Conservation (phyloP, 2,329 filamentous ascomycete species). For the Cercospora citrullina region DNA sequence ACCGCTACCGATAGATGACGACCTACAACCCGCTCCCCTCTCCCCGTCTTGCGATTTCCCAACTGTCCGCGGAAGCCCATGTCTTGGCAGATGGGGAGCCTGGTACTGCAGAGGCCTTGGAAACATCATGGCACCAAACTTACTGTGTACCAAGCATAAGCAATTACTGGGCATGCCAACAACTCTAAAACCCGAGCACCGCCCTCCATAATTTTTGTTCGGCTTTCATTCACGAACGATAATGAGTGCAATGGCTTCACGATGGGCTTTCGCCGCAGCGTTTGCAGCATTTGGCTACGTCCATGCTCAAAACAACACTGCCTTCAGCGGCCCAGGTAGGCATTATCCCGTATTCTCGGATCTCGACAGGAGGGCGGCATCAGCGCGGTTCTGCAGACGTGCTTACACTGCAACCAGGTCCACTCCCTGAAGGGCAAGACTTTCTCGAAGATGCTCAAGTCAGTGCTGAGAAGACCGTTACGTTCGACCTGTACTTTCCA, state of each 20-base stretch:
- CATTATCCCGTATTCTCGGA: neutral
- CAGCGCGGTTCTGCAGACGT: neutral
- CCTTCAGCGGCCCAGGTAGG: slow-evolving; percentile 15
- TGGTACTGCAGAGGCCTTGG: slow-evolving; percentile 9
- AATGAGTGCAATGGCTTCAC: slow-evolving; percentile 3
- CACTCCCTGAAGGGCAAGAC: slow-evolving; percentile 5
- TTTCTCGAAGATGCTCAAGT: slow-evolving; percentile 9
- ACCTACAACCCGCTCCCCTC: neutral
- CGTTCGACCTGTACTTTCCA: slow-evolving; percentile 16
- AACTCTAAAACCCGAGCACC: slow-evolving; percentile 1
- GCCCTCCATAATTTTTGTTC: neutral
- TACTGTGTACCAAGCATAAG: slow-evolving; percentile 9
- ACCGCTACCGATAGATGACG: neutral
- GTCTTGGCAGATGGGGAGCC: slow-evolving; percentile 1
- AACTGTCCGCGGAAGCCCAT: neutral
- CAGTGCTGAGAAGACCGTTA: slow-evolving; percentile 10
- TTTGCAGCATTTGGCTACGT: slow-evolving; percentile 7
- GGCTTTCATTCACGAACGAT: neutral
- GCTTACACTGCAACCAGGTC: neutral
- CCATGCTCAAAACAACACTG: slow-evolving; percentile 16
- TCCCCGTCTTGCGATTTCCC: neutral
- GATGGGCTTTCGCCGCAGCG: slow-evolving; percentile 1
- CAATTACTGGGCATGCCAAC: slow-evolving; percentile 10
- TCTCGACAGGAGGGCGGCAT: neutral
- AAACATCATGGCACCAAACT: slow-evolving; percentile 13